Evolutionary conservation across 371 early-diverging fungal species (phyloP).

Genomic region (Parasitella parasitica): DNA sequence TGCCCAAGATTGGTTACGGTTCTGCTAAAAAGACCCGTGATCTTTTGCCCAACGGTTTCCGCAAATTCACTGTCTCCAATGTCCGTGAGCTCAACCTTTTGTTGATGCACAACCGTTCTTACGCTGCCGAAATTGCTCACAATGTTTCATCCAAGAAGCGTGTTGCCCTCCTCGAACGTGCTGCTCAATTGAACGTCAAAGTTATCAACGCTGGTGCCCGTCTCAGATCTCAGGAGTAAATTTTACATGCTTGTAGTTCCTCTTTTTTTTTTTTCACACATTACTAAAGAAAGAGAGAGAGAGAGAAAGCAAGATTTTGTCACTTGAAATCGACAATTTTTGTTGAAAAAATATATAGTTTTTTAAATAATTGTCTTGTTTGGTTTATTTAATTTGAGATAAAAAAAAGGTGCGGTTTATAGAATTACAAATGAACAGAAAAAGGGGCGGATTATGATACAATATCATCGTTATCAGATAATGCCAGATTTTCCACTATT

Average conservation of each 20-base stretch:
- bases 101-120: constrained; percentile 98
- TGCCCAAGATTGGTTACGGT: constrained; percentile 99
- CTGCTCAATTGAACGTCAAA: constrained; percentile 96
- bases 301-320: neutral
- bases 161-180: constrained; percentile 95
- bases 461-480: neutral
- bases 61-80: constrained; percentile 96
- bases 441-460: neutral
- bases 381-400: neutral
- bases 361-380: neutral
- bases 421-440: neutral
- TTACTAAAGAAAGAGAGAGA: neutral
- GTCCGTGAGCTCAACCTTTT: constrained; percentile 95
- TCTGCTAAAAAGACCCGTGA: constrained; percentile 96
- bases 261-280: neutral
- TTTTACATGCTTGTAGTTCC: neutral
- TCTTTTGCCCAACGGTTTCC: constrained; percentile 98
- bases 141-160: constrained; percentile 98
- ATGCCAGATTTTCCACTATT: neutral
- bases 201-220: constrained; percentile 97
- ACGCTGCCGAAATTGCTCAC: constrained; percentile 99
- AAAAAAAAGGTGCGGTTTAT: neutral
- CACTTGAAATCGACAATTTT: neutral
- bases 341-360: neutral
- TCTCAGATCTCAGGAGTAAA: constrained; percentile 89